phyloP scores from a whole-genome alignment of 208 protist species.

The Trichomonas tenax region DNA sequence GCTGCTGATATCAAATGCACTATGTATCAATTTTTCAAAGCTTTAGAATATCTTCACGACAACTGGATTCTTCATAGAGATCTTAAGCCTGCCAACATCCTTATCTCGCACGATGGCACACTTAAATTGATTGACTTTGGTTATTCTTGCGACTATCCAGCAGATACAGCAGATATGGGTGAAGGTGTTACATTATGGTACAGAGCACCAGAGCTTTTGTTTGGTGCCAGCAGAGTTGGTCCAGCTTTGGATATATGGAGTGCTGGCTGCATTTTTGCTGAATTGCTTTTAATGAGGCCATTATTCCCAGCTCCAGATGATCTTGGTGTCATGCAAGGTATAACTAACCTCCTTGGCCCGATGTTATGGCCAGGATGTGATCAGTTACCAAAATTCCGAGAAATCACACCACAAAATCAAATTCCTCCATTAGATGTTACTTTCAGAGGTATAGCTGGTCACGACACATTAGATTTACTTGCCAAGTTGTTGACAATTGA shows the following conservation, averaged over 20 bases:
- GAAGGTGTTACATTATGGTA: slow-evolving; percentile 72
- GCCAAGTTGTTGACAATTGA: not conserved
- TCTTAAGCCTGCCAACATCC: slow-evolving; percentile 8
- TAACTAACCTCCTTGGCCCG: not conserved
- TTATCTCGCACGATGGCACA: not conserved
- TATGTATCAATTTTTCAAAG: not conserved
- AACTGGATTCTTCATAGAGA: slow-evolving; percentile 2
- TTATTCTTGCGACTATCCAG: not conserved
- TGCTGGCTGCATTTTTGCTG: slow-evolving; percentile 47
- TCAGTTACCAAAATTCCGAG: not conserved
- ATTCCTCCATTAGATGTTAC: not conserved
- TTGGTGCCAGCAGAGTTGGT: slow-evolving; percentile 62
- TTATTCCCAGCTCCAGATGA: slow-evolving; percentile 29
- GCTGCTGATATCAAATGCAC: not conserved
- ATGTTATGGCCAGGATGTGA: slow-evolving; percentile 4
- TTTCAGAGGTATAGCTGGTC: not conserved
- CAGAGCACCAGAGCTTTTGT: slow-evolving; percentile 69
- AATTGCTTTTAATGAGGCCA: slow-evolving; percentile 31
- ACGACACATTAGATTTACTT: not conserved
- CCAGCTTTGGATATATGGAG: slow-evolving; percentile 44
- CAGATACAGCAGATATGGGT: not conserved
- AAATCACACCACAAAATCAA: not conserved
- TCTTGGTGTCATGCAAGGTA: not conserved
- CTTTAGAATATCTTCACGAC: not conserved
- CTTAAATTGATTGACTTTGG: slow-evolving; percentile 11